Percentiles rank a stretch among this genome's conserved stretches.
Evolutionary conservation across 257 asterid genomes (phyloP).

Genomic region (Fraxinus pennsylvanica): DNA sequence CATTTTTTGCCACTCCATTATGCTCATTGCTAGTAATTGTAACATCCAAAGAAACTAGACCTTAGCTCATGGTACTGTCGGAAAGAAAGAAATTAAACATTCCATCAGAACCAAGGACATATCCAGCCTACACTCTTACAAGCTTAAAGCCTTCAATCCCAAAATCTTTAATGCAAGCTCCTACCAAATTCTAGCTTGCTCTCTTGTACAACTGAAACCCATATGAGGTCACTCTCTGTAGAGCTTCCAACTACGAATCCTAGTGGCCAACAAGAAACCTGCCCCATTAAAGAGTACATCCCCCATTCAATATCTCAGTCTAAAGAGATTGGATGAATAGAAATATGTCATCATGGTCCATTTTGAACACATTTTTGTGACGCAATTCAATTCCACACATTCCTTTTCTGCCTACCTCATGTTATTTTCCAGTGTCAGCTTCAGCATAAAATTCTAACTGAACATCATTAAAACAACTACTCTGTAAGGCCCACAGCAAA

Average conservation of each 20-base stretch:
- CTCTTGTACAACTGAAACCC: slow-evolving; percentile 5
- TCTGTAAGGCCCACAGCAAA: background rate
- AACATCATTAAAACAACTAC: background rate
- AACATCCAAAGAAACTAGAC: background rate
- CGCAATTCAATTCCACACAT: slow-evolving; percentile 15
- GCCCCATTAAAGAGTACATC: slow-evolving; percentile 8
- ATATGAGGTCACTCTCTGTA: slow-evolving; percentile 14
- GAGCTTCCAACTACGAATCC: background rate
- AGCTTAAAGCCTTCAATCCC: slow-evolving; percentile 6
- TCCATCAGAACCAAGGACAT: background rate
- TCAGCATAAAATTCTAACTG: slow-evolving; percentile 6
- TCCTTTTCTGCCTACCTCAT: background rate
- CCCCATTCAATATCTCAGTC: slow-evolving; percentile 9
- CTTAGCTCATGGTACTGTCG: background rate
- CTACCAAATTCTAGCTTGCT: slow-evolving; percentile 10
- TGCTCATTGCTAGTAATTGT: background rate
- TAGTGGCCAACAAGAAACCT: background rate
- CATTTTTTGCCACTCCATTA: background rate
- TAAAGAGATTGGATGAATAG: slow-evolving; percentile 10
- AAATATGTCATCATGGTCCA: slow-evolving; percentile 14
- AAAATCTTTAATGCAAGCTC: slow-evolving; percentile 3
- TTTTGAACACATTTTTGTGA: background rate
- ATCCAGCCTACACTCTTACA: slow-evolving; percentile 14
- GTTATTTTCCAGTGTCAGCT: slow-evolving; percentile 13
- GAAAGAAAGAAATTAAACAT: background rate